A percentile compares a stretch with the other conserved stretches of the same genome.
Evolutionary conservation across 2,329 filamentous ascomycete species (phyloP).

Genomic region (Alternaria panax): DNA sequence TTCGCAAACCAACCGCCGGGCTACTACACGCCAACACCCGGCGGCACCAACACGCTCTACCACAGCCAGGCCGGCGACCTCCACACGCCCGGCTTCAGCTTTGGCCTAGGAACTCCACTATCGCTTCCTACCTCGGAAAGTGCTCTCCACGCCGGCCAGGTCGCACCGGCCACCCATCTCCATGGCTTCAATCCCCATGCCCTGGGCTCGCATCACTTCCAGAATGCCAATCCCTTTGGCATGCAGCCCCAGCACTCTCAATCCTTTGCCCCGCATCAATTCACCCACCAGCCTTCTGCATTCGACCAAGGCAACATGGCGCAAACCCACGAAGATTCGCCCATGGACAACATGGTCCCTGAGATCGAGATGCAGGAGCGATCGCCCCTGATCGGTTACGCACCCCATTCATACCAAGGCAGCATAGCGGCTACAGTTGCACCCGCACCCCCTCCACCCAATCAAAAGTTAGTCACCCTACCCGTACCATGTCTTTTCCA

Average conservation of each 20-base stretch:
- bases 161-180: conserved; percentile 61
- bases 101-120: conserved; percentile 80
- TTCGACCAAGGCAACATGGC: conserved; percentile 76
- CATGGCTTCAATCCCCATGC: conserved; percentile 67
- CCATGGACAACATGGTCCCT: conserved; percentile 63
- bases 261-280: conserved; percentile 78
- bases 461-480: conserved; percentile 55
- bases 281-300: conserved; percentile 79
- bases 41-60: conserved; percentile 79
- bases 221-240: conserved; percentile 74
- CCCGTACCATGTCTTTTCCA: neutral
- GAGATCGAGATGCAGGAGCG: conserved; percentile 69
- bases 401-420: conserved; percentile 56
- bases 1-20: conserved; percentile 82
- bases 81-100: conserved; percentile 78
- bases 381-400: conserved; percentile 67
- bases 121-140: conserved; percentile 78
- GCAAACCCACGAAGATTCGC: conserved; percentile 69
- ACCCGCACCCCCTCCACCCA: conserved; percentile 45
- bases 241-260: conserved; percentile 56
- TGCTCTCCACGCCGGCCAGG: conserved; percentile 65
- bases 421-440: conserved; percentile 56
- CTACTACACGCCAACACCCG: conserved; percentile 88
- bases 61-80: conserved; percentile 85
- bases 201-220: conserved; percentile 56